These are phyloP conservation scores for Diaporthe ampelina DNA, from an alignment of 2,329 filamentous ascomycete species.

Conservation along the genomic window DNA sequence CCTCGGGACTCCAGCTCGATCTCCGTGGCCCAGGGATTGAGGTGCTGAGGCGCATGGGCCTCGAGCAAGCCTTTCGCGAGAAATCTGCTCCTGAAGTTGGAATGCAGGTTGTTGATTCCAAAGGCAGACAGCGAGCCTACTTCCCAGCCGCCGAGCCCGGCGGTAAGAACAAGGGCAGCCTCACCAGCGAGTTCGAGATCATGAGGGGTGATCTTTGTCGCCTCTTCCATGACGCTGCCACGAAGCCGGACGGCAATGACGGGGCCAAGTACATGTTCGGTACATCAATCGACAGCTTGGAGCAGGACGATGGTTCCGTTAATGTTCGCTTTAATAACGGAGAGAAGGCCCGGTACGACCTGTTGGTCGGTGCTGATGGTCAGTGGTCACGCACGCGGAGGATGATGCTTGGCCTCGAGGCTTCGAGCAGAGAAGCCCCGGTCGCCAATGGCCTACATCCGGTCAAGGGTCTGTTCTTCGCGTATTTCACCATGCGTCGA, in stretches of 20 bases:
- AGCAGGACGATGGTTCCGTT: constrained; percentile 47
- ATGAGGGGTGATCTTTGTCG: constrained; percentile 68
- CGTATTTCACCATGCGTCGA: constrained; percentile 38
- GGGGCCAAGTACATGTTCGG: constrained; percentile 48
- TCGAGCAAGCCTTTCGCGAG: constrained; percentile 52
- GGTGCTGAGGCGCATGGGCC: constrained; percentile 65
- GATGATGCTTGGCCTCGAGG: constrained; percentile 53
- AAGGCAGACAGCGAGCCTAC: constrained; percentile 56
- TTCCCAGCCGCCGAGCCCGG: constrained; percentile 57
- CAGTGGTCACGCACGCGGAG: constrained; percentile 62
- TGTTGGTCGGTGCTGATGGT: constrained; percentile 69
- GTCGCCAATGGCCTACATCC: constrained; percentile 45
- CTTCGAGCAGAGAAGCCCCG: constrained; percentile 1
- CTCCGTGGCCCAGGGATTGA: constrained; percentile 65
- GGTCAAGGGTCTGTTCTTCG: constrained; percentile 44
- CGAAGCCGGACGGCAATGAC: constrained; percentile 45
- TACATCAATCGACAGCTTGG: constrained; percentile 46
- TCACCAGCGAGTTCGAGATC: constrained; percentile 71
- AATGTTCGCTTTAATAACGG: constrained; percentile 58
- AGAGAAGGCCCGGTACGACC: constrained; percentile 58
- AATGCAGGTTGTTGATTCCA: constrained; percentile 53
- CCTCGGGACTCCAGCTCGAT: constrained; percentile 67
- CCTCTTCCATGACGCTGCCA: constrained; percentile 59
- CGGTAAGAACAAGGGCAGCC: constrained; percentile 55
- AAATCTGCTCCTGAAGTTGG: constrained; percentile 47